Percentiles rank a stretch among this genome's conserved stretches.
Evolutionary conservation across 177 flowering plant genomes (phyloP).

Genomic region (Vitis hybrid): DNA sequence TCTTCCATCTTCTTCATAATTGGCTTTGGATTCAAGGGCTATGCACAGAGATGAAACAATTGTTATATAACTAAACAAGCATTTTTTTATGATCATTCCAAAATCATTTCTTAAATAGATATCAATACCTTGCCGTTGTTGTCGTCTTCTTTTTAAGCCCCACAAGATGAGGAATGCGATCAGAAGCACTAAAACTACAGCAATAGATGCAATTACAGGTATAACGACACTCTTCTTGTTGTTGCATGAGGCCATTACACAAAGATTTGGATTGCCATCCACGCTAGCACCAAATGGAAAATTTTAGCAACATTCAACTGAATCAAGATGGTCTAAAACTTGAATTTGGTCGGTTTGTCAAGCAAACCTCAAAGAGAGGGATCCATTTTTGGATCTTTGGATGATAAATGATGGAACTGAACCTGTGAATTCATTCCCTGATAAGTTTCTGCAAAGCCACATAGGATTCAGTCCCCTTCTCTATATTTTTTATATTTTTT

Average conservation of each 20-base stretch:
- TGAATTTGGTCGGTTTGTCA: background rate
- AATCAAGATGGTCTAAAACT: background rate
- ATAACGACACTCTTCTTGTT: background rate
- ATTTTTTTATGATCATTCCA: no score
- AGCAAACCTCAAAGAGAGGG: constrained; percentile 8
- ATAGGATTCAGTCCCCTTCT: no score
- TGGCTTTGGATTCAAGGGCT: background rate
- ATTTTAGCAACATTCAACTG: background rate
- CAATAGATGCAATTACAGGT: no score
- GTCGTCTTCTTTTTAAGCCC: no score
- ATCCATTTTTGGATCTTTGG: constrained; percentile 3
- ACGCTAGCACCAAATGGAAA: background rate
- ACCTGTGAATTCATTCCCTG: constrained; percentile 10
- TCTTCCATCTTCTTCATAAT: constrained; percentile 4
- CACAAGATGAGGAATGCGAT: no score
- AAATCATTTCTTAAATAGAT: no score
- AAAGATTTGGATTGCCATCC: background rate
- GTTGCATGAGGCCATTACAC: background rate
- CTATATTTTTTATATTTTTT: no score
- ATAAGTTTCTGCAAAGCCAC: constrained; percentile 1
- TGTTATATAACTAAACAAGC: no score
- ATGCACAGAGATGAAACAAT: no score
- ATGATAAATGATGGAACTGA: constrained; percentile 9
- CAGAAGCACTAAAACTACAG: no score
- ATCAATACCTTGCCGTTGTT: no score